Evolutionary conservation across 202 grass and related monocot species (phyloP).

Genomic region (Setaria viridis): DNA sequence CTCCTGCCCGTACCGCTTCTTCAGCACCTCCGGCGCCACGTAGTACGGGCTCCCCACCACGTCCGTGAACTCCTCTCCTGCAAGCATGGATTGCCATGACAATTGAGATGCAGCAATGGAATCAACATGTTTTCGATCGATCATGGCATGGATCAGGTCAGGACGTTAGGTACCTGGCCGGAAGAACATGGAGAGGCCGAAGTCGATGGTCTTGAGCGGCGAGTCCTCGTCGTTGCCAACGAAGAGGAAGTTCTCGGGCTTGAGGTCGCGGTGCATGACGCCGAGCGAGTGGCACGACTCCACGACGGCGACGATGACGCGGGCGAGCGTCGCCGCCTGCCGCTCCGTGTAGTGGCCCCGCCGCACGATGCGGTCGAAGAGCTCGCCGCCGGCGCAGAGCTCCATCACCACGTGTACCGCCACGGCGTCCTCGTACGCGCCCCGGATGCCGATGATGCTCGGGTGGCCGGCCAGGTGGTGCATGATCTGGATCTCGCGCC

Average conservation of each 20-base stretch:
- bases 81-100: background rate
- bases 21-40: slow-evolving; percentile 83
- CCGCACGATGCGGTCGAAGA: slow-evolving; percentile 75
- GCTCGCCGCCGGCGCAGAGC: slow-evolving; percentile 84
- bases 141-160: no score
- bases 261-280: slow-evolving; percentile 89
- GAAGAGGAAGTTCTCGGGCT: slow-evolving; percentile 88
- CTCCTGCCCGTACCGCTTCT: slow-evolving; percentile 70
- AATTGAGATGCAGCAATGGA: no score
- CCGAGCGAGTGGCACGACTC: slow-evolving; percentile 91
- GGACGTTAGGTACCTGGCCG: slow-evolving; percentile 35
- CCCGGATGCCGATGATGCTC: slow-evolving; percentile 69
- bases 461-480: slow-evolving; percentile 81
- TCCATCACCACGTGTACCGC: slow-evolving; percentile 90
- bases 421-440: slow-evolving; percentile 73
- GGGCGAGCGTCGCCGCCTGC: slow-evolving; percentile 63
- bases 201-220: slow-evolving; percentile 87
- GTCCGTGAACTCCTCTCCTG: slow-evolving; percentile 74
- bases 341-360: slow-evolving; percentile 78
- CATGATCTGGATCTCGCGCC: slow-evolving; percentile 96
- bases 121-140: no score
- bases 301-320: slow-evolving; percentile 72
- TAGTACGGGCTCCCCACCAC: slow-evolving; percentile 85
- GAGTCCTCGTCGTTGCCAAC: slow-evolving; percentile 68
- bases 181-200: slow-evolving; percentile 93